Evolutionary conservation across 2,329 filamentous ascomycete species (phyloP), one percentile per base, ranked within the genome.

Genomic region (Scytalidium sp.): DNA sequence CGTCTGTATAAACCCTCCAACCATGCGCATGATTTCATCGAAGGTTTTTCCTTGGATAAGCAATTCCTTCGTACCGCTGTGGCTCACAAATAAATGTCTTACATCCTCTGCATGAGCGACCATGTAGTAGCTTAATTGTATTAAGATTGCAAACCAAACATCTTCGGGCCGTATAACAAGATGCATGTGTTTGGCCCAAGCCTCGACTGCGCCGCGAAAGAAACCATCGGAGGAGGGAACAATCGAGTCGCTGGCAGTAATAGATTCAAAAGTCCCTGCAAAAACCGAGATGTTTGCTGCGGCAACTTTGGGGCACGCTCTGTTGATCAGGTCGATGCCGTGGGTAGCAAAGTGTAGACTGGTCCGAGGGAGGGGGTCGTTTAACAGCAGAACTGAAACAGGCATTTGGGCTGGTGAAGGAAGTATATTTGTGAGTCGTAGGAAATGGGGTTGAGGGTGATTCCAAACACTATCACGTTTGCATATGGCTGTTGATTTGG

Each of bases 131-230:
- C 65, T 71, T 1, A 79, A 54, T 52, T 81, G 76, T 0, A 68
- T 65, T 1, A 80, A 57, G 52, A 80, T 77, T 5, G 75, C 63
- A 41, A 78, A 67, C 77, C 76, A 81, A 15, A 80, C 58, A 50
- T 81, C 77, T 22, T 81, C 76, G 0, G 77, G 76, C 1, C 76
- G 71, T 42, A 80, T 61, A 2, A 58, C 60, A 0, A 80, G 67
- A 49, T 77, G 68, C 46, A 74, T 70, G 48, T 78, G 72, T 2
- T 62, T 10, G 51, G 60, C 70, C 52, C 76, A 77, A 1, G 73
- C 73, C n/a, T 64, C 43, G 19, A 67, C 59, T n/a, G 57, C 64
- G 0, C 65, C 61, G 32, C 64, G 55, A 9, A 76, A 64, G 29
- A 76, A 66, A 15, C 71, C 70, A 45, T 75, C 74, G 17, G 55